Conservation (phyloP, 768 basidiomycete species). For the Pleurotus citrinopileatus region DNA sequence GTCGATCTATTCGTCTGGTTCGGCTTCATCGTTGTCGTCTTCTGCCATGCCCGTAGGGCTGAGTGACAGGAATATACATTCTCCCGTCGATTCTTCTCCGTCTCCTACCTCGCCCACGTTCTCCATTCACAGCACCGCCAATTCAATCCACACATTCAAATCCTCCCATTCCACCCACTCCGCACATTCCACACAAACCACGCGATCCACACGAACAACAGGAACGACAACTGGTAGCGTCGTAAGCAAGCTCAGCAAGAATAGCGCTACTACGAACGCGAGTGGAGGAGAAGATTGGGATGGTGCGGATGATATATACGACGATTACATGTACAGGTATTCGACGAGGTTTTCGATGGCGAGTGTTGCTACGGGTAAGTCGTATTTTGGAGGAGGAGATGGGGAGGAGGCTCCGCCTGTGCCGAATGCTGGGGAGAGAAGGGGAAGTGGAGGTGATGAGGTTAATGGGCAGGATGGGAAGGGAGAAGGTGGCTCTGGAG, state of each 20-base stretch:
- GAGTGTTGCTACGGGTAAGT: background rate
- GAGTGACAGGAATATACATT: too few species aligned
- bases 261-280: background rate
- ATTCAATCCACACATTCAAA: background rate
- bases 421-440: constrained; percentile 6
- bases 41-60: too few species aligned
- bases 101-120: constrained; percentile 3
- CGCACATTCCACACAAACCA: background rate
- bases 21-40: too few species aligned
- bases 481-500: too few species aligned
- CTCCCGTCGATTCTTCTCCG: background rate
- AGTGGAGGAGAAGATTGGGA: constrained; percentile 52
- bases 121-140: background rate
- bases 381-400: background rate
- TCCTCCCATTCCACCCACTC: background rate
- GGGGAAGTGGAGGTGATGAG: constrained; percentile 12
- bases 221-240: background rate
- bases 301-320: constrained; percentile 71
- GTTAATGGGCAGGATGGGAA: background rate
- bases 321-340: constrained; percentile 67
- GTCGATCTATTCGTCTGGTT: background rate
- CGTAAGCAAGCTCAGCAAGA: background rate
- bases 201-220: too few species aligned
- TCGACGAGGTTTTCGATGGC: constrained; percentile 48
- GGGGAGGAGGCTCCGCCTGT: constrained; percentile 9